A percentile compares a stretch with the other conserved stretches of the same genome.
Conservation (phyloP, 2,329 filamentous ascomycete species). For the Aspergillus ochraceus region DNA sequence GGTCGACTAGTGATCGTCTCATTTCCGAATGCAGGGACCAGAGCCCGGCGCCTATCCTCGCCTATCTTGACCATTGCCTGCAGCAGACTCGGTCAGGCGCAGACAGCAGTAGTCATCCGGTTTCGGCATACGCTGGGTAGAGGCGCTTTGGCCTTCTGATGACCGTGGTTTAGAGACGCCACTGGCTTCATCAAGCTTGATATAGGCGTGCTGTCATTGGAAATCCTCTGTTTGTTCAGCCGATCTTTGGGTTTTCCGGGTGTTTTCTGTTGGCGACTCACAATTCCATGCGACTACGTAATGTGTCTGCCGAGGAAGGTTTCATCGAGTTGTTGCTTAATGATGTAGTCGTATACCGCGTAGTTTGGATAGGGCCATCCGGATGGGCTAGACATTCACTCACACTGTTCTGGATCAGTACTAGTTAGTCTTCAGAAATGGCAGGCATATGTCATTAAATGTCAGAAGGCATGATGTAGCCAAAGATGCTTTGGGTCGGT, state of each 20-base stretch:
- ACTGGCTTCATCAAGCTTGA: not conserved
- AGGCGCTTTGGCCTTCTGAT: not conserved
- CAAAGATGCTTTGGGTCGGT: not conserved
- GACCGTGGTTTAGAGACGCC: not conserved
- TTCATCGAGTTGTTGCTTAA: not conserved
- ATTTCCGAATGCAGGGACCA: slow-evolving; percentile 16
- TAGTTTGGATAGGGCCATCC: not conserved
- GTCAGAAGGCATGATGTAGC: not conserved
- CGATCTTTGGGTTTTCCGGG: not conserved
- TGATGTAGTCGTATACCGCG: not conserved
- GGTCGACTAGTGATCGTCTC: slow-evolving; percentile 4
- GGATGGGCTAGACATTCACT: too few species aligned
- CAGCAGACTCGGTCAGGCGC: not conserved
- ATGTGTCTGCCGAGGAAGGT: not conserved
- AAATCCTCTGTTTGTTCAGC: not conserved
- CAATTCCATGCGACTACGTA: not conserved
- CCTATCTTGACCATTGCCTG: not conserved
- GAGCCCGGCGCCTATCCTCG: not conserved
- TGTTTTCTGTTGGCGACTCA: not conserved
- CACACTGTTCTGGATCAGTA: not conserved
- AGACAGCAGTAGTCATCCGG: not conserved
- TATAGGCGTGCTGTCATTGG: too few species aligned
- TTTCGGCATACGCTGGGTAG: not conserved
- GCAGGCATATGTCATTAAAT: not conserved
- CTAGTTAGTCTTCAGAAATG: not conserved